Conservation (phyloP, 2,329 filamentous ascomycete species). For the Aspergillus niger region DNA sequence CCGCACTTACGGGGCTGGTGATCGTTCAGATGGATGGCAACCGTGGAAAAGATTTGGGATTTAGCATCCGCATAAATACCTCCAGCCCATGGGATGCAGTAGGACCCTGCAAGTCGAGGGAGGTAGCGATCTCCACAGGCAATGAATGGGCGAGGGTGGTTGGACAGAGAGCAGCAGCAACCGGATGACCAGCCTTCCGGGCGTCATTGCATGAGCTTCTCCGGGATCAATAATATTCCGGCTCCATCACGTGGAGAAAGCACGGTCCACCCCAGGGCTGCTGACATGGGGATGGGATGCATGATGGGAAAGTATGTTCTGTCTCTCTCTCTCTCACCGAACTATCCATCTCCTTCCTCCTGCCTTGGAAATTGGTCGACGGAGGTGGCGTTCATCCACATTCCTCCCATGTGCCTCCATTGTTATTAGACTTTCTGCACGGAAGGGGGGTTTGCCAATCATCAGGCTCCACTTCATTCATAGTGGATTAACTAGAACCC, state of each 20-base stretch:
- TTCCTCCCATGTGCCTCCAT: not conserved
- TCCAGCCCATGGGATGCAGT: not conserved
- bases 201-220: conserved; percentile 15
- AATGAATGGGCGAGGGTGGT: conserved; percentile 9
- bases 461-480: not conserved
- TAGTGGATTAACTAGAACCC: not conserved
- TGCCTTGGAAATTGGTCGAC: not conserved
- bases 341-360: not conserved
- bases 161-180: not conserved
- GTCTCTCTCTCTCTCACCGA: not conserved
- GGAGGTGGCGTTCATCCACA: not conserved
- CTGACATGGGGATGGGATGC: not conserved
- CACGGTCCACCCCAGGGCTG: not conserved
- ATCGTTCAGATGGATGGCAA: not conserved
- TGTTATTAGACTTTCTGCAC: not conserved
- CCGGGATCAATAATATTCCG: conserved; percentile 15
- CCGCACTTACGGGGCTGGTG: conserved; percentile 12
- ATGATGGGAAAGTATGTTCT: not conserved
- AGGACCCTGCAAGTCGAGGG: conserved; percentile 1
- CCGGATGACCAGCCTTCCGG: conserved; percentile 3
- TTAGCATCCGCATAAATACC: not conserved
- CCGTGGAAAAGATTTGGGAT: not conserved
- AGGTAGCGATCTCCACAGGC: not conserved
- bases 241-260: conserved; percentile 8
- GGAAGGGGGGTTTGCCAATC: not conserved